phyloP scores from a whole-genome alignment of 257 asterid genomes.

The Orobanche coerulescens region DNA sequence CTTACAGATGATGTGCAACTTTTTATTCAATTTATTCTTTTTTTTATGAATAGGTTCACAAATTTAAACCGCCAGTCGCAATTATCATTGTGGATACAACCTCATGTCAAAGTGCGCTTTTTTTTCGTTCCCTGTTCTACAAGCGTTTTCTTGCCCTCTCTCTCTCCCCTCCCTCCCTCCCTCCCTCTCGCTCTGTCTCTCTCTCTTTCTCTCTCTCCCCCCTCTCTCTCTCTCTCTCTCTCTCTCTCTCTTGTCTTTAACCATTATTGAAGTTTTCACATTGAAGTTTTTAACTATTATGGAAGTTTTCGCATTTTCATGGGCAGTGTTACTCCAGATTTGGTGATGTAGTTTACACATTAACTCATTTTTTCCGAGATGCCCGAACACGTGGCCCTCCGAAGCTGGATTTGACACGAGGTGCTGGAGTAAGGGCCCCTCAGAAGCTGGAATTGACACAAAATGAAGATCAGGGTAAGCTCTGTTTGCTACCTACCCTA shows the following conservation, averaged over 20 bases:
- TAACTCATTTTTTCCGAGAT: conserved; percentile 87
- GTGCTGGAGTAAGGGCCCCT: conserved; percentile 40
- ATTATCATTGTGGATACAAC: conserved; percentile 85
- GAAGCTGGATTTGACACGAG: conserved; percentile 49
- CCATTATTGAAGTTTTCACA: background rate
- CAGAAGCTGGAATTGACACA: conserved; percentile 47
- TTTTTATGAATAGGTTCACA: conserved; percentile 48
- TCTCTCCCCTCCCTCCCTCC: background rate
- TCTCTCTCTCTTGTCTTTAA: background rate
- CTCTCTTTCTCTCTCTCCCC: background rate
- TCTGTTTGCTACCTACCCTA: background rate
- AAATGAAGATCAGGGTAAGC: conserved; percentile 40
- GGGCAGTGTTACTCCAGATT: conserved; percentile 82
- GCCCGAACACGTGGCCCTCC: conserved; percentile 43
- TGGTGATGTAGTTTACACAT: conserved; percentile 80
- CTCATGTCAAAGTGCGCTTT: conserved; percentile 68
- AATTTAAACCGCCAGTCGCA: conserved; percentile 69
- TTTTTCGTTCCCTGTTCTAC: conserved; percentile 25
- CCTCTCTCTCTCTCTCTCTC: background rate
- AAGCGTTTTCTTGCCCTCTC: background rate
- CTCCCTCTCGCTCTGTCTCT: background rate
- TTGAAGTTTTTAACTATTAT: conserved; percentile 10
- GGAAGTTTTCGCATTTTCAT: conserved; percentile 16
- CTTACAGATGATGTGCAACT: background rate
- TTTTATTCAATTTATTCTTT: background rate